Evolutionary conservation across 2,329 filamentous ascomycete genomes (phyloP).

Genomic region (Alternaria brassicae): DNA sequence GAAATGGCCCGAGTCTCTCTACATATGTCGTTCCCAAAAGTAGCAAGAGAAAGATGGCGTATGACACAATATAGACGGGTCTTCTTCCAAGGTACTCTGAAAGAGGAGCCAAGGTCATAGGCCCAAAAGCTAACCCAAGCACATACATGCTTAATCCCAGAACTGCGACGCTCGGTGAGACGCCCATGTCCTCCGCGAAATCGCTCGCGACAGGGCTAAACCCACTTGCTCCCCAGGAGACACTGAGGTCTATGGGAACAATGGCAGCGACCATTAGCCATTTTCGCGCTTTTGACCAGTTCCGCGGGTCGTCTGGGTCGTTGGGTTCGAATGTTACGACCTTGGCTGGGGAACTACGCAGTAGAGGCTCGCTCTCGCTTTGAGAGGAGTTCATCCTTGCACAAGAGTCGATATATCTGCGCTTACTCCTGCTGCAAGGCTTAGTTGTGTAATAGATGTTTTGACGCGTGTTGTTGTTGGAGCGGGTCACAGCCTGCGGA

Average conservation of each 20-base stretch:
- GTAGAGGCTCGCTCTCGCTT: constrained; percentile 18
- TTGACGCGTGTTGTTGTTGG: background rate
- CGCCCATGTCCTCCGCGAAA: constrained; percentile 53
- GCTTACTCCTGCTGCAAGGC: too few relatives aligned
- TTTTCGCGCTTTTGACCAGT: constrained; percentile 44
- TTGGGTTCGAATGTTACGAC: constrained; percentile 25
- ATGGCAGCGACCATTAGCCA: constrained; percentile 48
- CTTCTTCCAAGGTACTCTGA: constrained; percentile 54
- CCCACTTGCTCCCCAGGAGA: constrained; percentile 56
- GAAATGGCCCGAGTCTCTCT: constrained; percentile 52
- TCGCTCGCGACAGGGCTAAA: constrained; percentile 55
- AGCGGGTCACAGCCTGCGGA: background rate
- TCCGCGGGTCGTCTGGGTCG: constrained; percentile 44
- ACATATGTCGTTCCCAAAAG: constrained; percentile 55
- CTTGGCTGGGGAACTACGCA: constrained; percentile 10
- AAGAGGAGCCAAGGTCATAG: constrained; percentile 46
- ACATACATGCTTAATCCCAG: constrained; percentile 58
- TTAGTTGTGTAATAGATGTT: background rate
- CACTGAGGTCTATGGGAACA: constrained; percentile 46
- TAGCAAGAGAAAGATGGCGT: constrained; percentile 53
- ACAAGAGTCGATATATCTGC: background rate
- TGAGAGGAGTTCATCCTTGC: constrained; percentile 3
- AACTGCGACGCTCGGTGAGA: constrained; percentile 52
- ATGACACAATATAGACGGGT: constrained; percentile 54
- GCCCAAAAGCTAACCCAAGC: constrained; percentile 54